Evolutionary conservation across 192 early-diverging fungal genomes (phyloP).

Genomic region (Coemansia sp.): DNA sequence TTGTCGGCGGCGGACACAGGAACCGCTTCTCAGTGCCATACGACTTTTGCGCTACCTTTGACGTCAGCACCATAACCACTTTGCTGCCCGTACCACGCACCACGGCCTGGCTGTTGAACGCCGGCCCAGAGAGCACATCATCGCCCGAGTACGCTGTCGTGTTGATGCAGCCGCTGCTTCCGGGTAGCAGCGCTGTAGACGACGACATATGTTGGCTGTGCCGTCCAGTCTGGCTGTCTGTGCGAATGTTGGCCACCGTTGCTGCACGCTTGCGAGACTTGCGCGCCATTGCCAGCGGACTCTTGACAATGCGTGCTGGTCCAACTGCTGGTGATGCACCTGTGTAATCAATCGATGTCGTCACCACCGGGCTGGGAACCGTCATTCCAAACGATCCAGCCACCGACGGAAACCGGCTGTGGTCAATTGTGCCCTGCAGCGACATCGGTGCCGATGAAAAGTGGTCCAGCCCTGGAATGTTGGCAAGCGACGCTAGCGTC

Average conservation of each 20-base stretch:
- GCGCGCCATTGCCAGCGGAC: slow-evolving; percentile 18
- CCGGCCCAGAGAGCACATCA: slow-evolving; percentile 18
- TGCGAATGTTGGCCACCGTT: slow-evolving; percentile 31
- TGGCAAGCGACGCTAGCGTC: slow-evolving; percentile 30
- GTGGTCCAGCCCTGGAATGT: slow-evolving; percentile 35
- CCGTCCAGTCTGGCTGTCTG: slow-evolving; percentile 11
- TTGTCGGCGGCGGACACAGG: slow-evolving; percentile 79
- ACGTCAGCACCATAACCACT: slow-evolving; percentile 72
- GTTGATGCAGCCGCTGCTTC: neutral
- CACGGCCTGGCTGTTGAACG: slow-evolving; percentile 51
- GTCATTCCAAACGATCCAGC: slow-evolving; percentile 2
- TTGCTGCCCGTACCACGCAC: slow-evolving; percentile 51
- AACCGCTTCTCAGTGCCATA: slow-evolving; percentile 94
- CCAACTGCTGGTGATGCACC: neutral
- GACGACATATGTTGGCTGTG: slow-evolving; percentile 14
- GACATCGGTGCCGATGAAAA: slow-evolving; percentile 25
- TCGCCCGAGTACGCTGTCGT: slow-evolving; percentile 1
- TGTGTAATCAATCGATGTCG: slow-evolving; percentile 9
- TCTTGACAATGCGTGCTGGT: slow-evolving; percentile 13
- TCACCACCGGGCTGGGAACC: slow-evolving; percentile 12
- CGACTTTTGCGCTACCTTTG: slow-evolving; percentile 88
- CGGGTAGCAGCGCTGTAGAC: slow-evolving; percentile 7
- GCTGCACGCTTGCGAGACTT: slow-evolving; percentile 50
- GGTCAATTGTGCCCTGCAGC: slow-evolving; percentile 11
- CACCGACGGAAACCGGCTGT: slow-evolving; percentile 16